Evolutionary conservation across 2,329 filamentous ascomycete species (phyloP).

Genomic region (Alternaria rosae): DNA sequence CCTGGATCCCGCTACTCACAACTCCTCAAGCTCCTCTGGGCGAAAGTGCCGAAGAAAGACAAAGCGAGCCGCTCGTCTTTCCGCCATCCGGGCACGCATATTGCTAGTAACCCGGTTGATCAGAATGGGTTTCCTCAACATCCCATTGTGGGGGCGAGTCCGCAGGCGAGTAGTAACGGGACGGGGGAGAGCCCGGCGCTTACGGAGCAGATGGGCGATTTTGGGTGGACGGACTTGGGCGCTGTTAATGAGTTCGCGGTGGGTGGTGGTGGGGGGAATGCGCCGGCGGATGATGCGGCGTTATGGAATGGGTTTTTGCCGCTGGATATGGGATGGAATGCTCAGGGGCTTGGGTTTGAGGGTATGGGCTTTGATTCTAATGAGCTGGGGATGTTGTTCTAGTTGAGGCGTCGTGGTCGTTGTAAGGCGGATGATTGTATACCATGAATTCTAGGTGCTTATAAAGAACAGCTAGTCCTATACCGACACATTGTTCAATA

Average conservation of each 20-base stretch:
- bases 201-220: conserved; percentile 58
- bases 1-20: conserved; percentile 57
- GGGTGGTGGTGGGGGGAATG: conserved; percentile 49
- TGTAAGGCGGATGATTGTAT: not conserved
- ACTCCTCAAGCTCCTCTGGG: conserved; percentile 57
- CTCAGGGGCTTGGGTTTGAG: conserved; percentile 42
- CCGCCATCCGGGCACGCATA: conserved; percentile 43
- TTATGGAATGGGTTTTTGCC: conserved; percentile 49
- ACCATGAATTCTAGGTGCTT: not conserved
- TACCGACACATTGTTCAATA: not conserved
- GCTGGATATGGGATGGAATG: conserved; percentile 48
- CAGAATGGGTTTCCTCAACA: conserved; percentile 33
- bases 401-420: not conserved
- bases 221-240: conserved; percentile 58
- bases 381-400: conserved; percentile 41
- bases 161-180: conserved; percentile 50
- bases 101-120: conserved; percentile 37
- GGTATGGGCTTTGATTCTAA: conserved; percentile 36
- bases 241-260: conserved; percentile 59
- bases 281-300: conserved; percentile 33
- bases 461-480: not conserved
- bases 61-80: conserved; percentile 35
- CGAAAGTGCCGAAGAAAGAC: conserved; percentile 52
- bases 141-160: conserved; percentile 21
- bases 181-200: conserved; percentile 52